Evolutionary conservation across 306 rosid species (phyloP), one percentile per base, ranked within the genome.

Genomic region (Cyamopsis tetragonoloba): DNA sequence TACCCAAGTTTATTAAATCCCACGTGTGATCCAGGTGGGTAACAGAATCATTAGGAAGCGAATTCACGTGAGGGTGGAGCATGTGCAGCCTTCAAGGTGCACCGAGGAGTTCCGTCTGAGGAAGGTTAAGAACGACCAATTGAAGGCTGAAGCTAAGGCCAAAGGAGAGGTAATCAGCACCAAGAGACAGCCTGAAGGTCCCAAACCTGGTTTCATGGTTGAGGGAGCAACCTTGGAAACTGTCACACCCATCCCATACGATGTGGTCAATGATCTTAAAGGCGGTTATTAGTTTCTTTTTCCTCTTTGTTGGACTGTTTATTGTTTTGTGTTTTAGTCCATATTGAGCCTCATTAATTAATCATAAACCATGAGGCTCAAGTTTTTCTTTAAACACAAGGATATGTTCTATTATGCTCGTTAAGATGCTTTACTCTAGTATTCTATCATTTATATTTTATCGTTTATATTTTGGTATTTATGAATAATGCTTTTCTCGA

Each of bases 201-300:
- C 99, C 2, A 93, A 93, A 49, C 97, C 99, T 0, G 98, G 99
- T 22, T 93, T 89, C 76, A 93, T 70, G 97, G 97, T 93, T 2
- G 97, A 88, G 24, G 91, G 96, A 18, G 92, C 99, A 4, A 83
- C 84, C 0, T 32, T 93, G 79, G 99, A 93, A 72, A 93, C 99
- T 0, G 99, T 93, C 1, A 93, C 99, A 12, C 97, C 99, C 31
- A 93, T 93, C 77, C 99, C 99, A 0, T 93, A 93, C 2, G 97
- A 93, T 77, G 99, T 93, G 0, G 99, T 93, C 67, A 93, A 93
- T 7, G 99, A 93, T 48, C 91, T 93, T n/a, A 93, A 93, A 60
- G 99, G 99, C 0, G 99, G 99, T 0, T 93, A 93, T 50, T 93
- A 89, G 62, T 34, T 4, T 7, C 31, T 43, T 28, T 23, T 56